A percentile compares a stretch with the other conserved stretches of the same genome.
Evolutionary conservation across 2,329 filamentous ascomycete genomes (phyloP).

Genomic region (Karstenula rhodostoma): DNA sequence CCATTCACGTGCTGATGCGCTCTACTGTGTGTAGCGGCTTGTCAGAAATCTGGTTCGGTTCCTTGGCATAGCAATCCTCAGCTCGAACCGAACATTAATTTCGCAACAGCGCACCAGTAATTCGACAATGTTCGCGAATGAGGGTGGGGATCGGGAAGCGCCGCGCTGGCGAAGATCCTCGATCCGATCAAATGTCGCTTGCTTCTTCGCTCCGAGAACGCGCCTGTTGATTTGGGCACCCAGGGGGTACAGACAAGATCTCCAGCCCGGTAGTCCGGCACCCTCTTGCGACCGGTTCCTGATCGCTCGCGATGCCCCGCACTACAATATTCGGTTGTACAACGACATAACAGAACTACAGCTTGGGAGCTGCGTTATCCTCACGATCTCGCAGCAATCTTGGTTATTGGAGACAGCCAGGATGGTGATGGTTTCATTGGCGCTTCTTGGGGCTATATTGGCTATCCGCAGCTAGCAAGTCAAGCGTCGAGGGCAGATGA

Average conservation of each 20-base stretch:
- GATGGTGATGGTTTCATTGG: background rate
- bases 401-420: background rate
- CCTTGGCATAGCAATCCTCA: background rate
- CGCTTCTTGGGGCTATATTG: background rate
- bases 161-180: background rate
- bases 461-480: background rate
- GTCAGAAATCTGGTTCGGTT: background rate
- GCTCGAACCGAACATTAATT: conserved; percentile 6
- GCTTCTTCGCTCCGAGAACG: background rate
- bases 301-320: no score
- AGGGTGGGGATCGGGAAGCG: background rate
- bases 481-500: background rate
- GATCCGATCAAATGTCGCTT: background rate
- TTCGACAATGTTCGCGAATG: background rate
- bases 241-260: no score
- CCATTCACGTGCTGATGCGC: background rate
- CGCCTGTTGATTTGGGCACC: background rate
- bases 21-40: background rate
- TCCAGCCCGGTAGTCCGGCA: no score
- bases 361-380: background rate
- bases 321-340: background rate
- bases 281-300: no score
- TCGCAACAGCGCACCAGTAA: background rate
- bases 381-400: no score
- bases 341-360: background rate